Percentiles rank a stretch among this genome's conserved stretches.
Conservation (phyloP, 345 rosid species). For the Gossypium anomalum region DNA sequence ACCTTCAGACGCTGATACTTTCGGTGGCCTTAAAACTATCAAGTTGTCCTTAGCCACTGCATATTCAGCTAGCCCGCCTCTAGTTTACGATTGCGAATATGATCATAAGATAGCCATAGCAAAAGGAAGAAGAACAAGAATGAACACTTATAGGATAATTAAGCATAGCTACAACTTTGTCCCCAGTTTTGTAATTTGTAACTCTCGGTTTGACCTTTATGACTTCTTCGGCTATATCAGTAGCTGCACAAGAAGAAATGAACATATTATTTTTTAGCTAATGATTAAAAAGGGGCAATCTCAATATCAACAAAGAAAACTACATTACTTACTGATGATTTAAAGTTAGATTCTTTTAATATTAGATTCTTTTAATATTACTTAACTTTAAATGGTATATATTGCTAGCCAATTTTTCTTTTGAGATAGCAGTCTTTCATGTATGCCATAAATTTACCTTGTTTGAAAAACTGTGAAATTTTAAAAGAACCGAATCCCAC, state of each 20-base stretch:
- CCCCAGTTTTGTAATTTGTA: conserved; percentile 58
- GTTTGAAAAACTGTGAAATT: too few relatives aligned
- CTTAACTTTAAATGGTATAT: not conserved
- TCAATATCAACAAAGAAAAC: not conserved
- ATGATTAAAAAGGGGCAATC: not conserved
- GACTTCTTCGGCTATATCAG: conserved; percentile 79
- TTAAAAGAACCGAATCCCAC: too few relatives aligned
- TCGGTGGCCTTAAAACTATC: conserved; percentile 50
- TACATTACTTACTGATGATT: not conserved
- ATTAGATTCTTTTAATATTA: not conserved
- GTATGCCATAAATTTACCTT: not conserved
- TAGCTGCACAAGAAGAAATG: conserved; percentile 34
- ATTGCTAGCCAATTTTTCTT: not conserved
- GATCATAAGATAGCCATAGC: not conserved
- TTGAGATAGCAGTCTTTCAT: not conserved
- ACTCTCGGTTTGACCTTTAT: conserved; percentile 57
- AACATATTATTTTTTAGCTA: not conserved
- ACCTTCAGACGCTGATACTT: conserved; percentile 59
- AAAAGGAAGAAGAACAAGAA: not conserved
- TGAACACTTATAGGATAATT: conserved; percentile 26
- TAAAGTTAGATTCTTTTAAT: not conserved
- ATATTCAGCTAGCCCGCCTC: conserved; percentile 65
- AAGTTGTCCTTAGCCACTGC: conserved; percentile 55
- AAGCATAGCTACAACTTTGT: conserved; percentile 70
- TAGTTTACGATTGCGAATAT: conserved; percentile 28